Conservation (phyloP, 176 grass and related monocot genomes). For the Paspalum notatum region DNA sequence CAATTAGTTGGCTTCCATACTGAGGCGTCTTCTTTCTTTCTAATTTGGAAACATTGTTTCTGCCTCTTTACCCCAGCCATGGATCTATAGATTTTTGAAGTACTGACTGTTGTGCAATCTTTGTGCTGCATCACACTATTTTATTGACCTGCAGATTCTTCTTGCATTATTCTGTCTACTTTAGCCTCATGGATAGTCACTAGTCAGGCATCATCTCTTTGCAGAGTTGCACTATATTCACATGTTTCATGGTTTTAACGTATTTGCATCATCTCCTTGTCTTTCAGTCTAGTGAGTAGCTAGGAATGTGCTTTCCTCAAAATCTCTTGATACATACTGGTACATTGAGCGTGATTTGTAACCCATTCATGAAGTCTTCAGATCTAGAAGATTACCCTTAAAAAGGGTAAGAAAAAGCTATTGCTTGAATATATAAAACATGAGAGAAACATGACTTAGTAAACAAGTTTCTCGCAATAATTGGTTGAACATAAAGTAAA, state of each 20-base stretch:
- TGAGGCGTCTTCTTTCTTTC: too few species aligned
- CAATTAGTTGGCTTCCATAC: too few species aligned
- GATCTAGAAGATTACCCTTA: not conserved
- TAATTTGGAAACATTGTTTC: too few species aligned
- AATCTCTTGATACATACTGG: slow-evolving; percentile 1
- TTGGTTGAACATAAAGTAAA: slow-evolving; percentile 32
- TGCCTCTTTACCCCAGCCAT: not conserved
- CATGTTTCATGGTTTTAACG: not conserved
- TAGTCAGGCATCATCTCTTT: not conserved
- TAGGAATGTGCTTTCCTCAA: slow-evolving; percentile 25
- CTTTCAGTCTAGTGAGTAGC: not conserved
- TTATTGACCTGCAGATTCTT: not conserved
- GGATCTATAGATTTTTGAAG: not conserved
- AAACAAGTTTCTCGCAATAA: slow-evolving; percentile 30
- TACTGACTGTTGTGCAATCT: not conserved
- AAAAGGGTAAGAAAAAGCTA: not conserved
- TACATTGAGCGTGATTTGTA: not conserved
- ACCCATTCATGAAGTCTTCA: slow-evolving; percentile 9
- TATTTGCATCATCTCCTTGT: not conserved
- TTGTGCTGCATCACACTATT: not conserved
- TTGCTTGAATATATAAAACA: not conserved
- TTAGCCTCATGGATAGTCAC: not conserved
- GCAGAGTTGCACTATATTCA: not conserved
- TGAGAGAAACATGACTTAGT: slow-evolving; percentile 19
- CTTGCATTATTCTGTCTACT: not conserved